Conservation (phyloP, 1,139 yeast genomes). For the Blastobotrys ciferrii region DNA sequence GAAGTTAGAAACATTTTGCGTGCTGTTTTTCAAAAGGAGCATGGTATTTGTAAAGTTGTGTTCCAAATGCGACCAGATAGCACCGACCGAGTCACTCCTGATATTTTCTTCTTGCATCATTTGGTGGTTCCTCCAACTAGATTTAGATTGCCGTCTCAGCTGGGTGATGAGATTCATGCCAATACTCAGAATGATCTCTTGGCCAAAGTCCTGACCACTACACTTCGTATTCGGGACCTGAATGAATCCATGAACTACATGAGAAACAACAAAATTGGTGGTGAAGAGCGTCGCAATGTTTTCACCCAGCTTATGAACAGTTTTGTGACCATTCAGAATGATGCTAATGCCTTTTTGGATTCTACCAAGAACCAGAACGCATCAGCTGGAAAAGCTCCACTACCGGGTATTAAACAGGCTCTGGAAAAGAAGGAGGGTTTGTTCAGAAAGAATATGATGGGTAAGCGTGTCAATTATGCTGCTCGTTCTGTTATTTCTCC, state of each 20-base stretch:
- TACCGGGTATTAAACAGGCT: slow-evolving; percentile 97
- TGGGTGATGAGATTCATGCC: slow-evolving; percentile 96
- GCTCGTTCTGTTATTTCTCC: slow-evolving; percentile 99
- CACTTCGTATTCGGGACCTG: slow-evolving; percentile 80
- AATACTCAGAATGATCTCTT: slow-evolving; percentile 88
- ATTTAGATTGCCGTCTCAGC: slow-evolving; percentile 92
- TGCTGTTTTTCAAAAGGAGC: slow-evolving; percentile 69
- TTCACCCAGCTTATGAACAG: slow-evolving; percentile 93
- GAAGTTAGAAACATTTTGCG: slow-evolving; percentile 80
- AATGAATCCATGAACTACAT: slow-evolving; percentile 59
- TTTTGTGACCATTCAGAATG: slow-evolving; percentile 91
- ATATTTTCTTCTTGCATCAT: slow-evolving; percentile 84
- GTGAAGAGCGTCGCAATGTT: slow-evolving; percentile 68
- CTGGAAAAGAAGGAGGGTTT: slow-evolving; percentile 98
- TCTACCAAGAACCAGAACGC: slow-evolving; percentile 79
- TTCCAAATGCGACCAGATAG: slow-evolving; percentile 77
- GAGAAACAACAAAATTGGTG: slow-evolving; percentile 57
- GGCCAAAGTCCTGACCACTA: slow-evolving; percentile 73
- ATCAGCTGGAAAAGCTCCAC: slow-evolving; percentile 64
- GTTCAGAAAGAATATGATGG: slow-evolving; percentile 99
- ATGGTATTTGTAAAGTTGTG: slow-evolving; percentile 40
- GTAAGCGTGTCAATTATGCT: slow-evolving; percentile 97
- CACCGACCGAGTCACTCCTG: slow-evolving; percentile 59
- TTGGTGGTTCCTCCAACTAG: slow-evolving; percentile 95
- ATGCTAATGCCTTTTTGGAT: slow-evolving; percentile 91